Conservation (phyloP, 495 filamentous ascomycete genomes). For the Platismatia glauca region DNA sequence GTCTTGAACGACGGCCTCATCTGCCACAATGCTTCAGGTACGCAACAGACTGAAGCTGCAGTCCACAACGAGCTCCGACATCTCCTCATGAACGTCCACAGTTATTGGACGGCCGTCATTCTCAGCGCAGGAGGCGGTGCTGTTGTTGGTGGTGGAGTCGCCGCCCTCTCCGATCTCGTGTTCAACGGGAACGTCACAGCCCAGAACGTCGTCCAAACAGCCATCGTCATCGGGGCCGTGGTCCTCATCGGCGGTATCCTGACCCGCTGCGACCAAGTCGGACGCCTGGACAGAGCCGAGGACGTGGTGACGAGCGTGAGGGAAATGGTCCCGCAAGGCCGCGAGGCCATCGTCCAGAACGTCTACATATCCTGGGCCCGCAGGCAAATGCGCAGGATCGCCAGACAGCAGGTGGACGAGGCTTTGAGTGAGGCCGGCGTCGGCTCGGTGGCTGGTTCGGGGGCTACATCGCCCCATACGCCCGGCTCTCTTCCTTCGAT, state of each 20-base stretch:
- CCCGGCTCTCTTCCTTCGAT: not conserved
- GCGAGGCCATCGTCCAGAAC: slow-evolving; percentile 9
- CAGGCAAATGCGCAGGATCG: not conserved
- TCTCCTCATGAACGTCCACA: not conserved
- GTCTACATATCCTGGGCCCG: slow-evolving; percentile 3
- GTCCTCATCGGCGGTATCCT: slow-evolving; percentile 6
- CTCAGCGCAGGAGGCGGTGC: not conserved
- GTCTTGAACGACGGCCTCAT: slow-evolving; percentile 1
- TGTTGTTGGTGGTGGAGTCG: not conserved
- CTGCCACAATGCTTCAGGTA: not conserved
- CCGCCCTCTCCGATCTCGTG: not conserved
- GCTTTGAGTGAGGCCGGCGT: slow-evolving; percentile 1
- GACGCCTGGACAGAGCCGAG: slow-evolving; percentile 9
- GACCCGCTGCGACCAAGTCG: slow-evolving; percentile 9
- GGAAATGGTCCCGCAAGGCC: not conserved
- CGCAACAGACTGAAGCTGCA: not conserved
- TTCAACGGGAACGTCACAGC: slow-evolving; percentile 5
- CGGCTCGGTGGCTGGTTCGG: not conserved
- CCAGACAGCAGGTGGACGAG: not conserved
- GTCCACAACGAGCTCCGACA: slow-evolving; percentile 1
- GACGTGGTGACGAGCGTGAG: not conserved
- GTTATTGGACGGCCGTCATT: slow-evolving; percentile 12
- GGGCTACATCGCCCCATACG: not conserved
- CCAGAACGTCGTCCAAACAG: slow-evolving; percentile 9
- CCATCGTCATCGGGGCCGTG: not conserved